Percentiles rank a stretch among this genome's conserved stretches.
phyloP scores from a whole-genome alignment of 169 alveolate species.

The Cryptosporidium andersoni region DNA sequence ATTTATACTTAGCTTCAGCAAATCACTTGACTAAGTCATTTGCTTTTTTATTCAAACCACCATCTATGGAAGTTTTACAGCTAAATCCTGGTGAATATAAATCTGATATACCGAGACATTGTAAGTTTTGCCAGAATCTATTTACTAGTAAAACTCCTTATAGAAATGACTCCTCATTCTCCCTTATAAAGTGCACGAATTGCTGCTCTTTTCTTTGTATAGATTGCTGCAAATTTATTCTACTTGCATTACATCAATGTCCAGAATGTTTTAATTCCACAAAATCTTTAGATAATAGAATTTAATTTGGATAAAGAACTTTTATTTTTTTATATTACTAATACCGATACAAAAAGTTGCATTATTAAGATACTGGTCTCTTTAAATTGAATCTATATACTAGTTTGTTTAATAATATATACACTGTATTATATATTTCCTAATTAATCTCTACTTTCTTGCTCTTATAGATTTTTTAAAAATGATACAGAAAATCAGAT shows the following conservation, averaged over 20 bases:
- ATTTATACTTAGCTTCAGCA: slow-evolving; percentile 33
- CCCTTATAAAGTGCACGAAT: not conserved
- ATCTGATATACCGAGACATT: not conserved
- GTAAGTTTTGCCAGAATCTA: slow-evolving; percentile 17
- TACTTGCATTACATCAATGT: slow-evolving; percentile 49
- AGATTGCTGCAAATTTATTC: slow-evolving; percentile 43
- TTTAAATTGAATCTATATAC: too few species aligned
- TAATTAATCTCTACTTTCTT: too few species aligned
- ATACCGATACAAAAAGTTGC: not conserved
- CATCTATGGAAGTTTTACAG: not conserved
- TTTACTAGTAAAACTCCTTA: not conserved
- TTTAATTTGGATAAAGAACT: not conserved
- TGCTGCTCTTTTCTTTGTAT: slow-evolving; percentile 25
- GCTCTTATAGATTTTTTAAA: too few species aligned
- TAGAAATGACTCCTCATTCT: not conserved
- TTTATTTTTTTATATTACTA: not conserved
- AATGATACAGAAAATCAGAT: too few species aligned
- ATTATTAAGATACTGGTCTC: too few species aligned
- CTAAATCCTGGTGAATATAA: not conserved
- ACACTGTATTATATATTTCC: too few species aligned
- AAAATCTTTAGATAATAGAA: not conserved
- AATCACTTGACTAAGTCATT: slow-evolving; percentile 64
- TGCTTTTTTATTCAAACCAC: slow-evolving; percentile 50
- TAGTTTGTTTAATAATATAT: too few species aligned
- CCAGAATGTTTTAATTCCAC: slow-evolving; percentile 29